Percentiles rank a stretch among this genome's conserved stretches.
Evolutionary conservation across 352 stramenopile genomes (phyloP).

Genomic region (Phytophthora parvispora): DNA sequence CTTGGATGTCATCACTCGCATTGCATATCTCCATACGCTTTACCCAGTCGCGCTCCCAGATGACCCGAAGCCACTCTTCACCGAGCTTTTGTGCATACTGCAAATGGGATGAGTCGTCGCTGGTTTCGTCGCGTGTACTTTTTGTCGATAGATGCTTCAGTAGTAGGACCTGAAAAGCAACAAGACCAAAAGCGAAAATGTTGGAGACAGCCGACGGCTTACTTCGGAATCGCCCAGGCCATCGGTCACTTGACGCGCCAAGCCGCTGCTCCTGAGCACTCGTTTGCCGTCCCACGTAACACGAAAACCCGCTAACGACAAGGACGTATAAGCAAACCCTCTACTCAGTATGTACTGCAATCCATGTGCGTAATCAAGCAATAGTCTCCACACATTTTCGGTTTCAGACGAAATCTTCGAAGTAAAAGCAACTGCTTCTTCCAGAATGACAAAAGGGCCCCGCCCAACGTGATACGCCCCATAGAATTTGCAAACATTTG

Average conservation of each 20-base stretch:
- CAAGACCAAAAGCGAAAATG: neutral
- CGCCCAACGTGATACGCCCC: neutral
- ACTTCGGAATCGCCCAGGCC: neutral
- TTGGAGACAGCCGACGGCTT: neutral
- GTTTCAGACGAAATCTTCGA: neutral
- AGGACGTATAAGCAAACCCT: neutral
- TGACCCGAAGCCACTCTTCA: neutral
- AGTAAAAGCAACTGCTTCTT: neutral
- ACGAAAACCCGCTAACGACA: neutral
- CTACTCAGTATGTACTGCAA: constrained; percentile 1
- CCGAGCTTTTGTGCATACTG: neutral
- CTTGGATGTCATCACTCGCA: neutral
- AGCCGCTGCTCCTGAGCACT: neutral
- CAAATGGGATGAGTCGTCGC: neutral
- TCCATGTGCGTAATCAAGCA: neutral
- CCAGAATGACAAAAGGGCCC: neutral
- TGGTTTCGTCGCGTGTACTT: neutral
- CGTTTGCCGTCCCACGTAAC: neutral
- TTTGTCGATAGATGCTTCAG: neutral
- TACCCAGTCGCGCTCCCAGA: neutral
- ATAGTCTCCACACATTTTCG: neutral
- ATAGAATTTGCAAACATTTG: neutral
- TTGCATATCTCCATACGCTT: neutral
- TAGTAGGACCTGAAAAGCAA: neutral
- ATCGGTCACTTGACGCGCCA: neutral